Conservation (phyloP, 1,284 basidiomycete genomes). For the Ceratobasidium sp. region DNA sequence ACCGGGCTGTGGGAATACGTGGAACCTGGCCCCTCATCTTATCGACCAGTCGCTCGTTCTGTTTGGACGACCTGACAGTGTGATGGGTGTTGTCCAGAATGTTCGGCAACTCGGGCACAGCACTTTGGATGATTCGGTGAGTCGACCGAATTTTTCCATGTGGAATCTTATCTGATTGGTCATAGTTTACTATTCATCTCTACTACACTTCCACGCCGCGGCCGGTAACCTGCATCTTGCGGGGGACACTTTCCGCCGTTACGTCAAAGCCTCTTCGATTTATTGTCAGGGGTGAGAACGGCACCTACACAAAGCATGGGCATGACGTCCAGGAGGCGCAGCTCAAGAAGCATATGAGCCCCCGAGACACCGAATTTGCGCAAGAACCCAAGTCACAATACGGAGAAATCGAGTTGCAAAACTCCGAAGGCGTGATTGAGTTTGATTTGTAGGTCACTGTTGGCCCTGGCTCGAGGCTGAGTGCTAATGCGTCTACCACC, state of each 20-base stretch:
- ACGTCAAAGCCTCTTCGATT: constrained; percentile 37
- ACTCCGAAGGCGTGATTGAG: constrained; percentile 25
- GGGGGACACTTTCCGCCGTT: constrained; percentile 36
- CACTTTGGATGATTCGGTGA: constrained; percentile 40
- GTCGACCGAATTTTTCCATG: background rate
- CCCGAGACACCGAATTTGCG: constrained; percentile 34
- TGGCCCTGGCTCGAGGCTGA: background rate
- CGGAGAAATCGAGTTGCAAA: constrained; percentile 40
- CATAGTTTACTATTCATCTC: constrained; percentile 36
- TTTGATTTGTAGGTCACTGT: constrained; percentile 37
- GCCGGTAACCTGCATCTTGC: constrained; percentile 39
- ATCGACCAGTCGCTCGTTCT: constrained; percentile 40
- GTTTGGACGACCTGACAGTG: constrained; percentile 39
- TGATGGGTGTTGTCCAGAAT: constrained; percentile 40
- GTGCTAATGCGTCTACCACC: too few species aligned
- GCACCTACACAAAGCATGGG: constrained; percentile 37
- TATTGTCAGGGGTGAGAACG: constrained; percentile 35
- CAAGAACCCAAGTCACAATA: constrained; percentile 37
- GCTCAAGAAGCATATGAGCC: constrained; percentile 31
- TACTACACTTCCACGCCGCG: constrained; percentile 26
- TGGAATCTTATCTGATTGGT: background rate
- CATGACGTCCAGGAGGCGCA: constrained; percentile 43
- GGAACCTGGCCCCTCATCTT: constrained; percentile 38
- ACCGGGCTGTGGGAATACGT: constrained; percentile 35
- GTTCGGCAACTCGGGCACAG: constrained; percentile 35